phyloP scores from a whole-genome alignment of 106 monocot species.

The Phalaenopsis equestris region DNA sequence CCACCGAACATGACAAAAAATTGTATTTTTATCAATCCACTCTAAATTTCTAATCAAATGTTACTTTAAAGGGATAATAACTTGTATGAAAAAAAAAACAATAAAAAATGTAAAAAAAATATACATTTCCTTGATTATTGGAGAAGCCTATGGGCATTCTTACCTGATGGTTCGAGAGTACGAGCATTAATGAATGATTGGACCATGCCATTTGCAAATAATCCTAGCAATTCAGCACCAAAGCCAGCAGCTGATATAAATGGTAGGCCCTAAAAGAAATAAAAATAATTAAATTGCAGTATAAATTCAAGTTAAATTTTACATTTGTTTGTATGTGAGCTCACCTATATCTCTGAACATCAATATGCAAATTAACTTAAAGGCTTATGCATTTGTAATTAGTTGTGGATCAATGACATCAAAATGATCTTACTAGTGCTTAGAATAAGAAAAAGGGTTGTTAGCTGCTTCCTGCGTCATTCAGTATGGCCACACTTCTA shows the following conservation, averaged over 20 bases:
- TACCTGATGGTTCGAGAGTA: conserved; percentile 67
- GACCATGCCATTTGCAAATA: conserved; percentile 89
- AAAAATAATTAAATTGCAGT: not conserved
- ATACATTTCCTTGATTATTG: not conserved
- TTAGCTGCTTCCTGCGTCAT: not conserved
- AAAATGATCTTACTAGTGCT: not conserved
- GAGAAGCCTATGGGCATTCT: not conserved
- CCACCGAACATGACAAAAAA: not conserved
- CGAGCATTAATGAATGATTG: conserved; percentile 86
- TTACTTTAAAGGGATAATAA: not conserved
- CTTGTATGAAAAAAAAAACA: not conserved
- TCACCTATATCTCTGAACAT: not conserved
- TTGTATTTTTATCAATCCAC: not conserved
- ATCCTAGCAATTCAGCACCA: conserved; percentile 85
- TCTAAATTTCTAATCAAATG: not conserved
- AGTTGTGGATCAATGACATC: not conserved
- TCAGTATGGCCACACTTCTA: not conserved
- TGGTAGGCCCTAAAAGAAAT: conserved; percentile 53
- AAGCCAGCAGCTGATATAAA: conserved; percentile 90
- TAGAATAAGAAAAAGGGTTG: not conserved
- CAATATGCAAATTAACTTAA: not conserved
- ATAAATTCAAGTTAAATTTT: not conserved
- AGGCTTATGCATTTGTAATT: not conserved
- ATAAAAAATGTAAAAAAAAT: not conserved
- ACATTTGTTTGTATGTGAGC: not conserved